A percentile compares a stretch with the other conserved stretches of the same genome.
phyloP scores from a whole-genome alignment of 352 stramenopile genomes.

The Pythium aphanidermatum region DNA sequence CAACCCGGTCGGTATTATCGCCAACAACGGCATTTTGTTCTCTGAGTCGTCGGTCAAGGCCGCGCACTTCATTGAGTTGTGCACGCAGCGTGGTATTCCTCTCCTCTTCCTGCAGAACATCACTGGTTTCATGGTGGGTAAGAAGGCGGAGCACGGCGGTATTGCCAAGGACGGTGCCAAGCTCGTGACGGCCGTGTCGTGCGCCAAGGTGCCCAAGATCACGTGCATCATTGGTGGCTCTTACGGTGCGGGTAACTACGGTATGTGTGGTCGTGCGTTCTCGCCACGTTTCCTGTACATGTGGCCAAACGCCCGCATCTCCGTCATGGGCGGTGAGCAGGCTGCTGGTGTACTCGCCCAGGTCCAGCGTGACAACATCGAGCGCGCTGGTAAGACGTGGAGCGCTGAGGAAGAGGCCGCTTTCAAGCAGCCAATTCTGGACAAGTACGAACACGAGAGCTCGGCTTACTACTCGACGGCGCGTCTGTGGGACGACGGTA shows the following conservation, averaged over 20 bases:
- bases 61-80: conserved; percentile 98
- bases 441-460: conserved; percentile 95
- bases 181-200: conserved; percentile 94
- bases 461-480: conserved; percentile 95
- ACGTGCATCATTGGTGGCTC: conserved; percentile 96
- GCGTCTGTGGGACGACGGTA: conserved; percentile 97
- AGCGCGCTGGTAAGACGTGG: conserved; percentile 60
- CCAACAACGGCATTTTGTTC: conserved; percentile 98
- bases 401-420: conserved; percentile 76
- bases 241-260: conserved; percentile 96
- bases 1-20: conserved; percentile 94
- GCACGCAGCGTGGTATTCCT: conserved; percentile 93
- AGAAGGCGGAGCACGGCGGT: conserved; percentile 95
- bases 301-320: conserved; percentile 96
- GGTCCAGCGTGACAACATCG: conserved; percentile 89
- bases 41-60: conserved; percentile 91
- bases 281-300: conserved; percentile 97
- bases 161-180: conserved; percentile 97
- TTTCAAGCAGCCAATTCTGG: conserved; percentile 94
- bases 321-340: conserved; percentile 97
- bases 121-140: conserved; percentile 97
- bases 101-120: conserved; percentile 99
- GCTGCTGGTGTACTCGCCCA: conserved; percentile 95
- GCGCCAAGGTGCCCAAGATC: conserved; percentile 95
- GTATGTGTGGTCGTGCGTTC: conserved; percentile 97